Evolutionary conservation across 1,139 yeast species (phyloP).

Genomic region (Pichia sp.): DNA sequence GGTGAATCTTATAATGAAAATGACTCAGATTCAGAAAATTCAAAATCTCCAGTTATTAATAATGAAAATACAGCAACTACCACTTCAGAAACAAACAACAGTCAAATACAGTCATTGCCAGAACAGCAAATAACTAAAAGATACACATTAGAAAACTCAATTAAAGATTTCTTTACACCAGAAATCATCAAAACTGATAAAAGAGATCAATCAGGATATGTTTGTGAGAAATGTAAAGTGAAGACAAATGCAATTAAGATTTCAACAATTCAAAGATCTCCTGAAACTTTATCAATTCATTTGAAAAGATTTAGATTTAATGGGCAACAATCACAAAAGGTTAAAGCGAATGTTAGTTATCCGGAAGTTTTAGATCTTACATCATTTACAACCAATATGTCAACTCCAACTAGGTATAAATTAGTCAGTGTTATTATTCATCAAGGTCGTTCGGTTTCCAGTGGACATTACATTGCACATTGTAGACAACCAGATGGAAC

Average conservation of each 20-base stretch:
- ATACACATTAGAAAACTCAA: constrained; percentile 66
- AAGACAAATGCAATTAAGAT: constrained; percentile 73
- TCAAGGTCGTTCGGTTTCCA: constrained; percentile 85
- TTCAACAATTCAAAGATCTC: constrained; percentile 70
- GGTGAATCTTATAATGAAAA: constrained; percentile 23
- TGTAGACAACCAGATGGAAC: constrained; percentile 86
- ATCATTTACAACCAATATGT: constrained; percentile 45
- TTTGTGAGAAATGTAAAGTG: constrained; percentile 79
- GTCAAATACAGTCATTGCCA: neutral
- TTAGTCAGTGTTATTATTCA: constrained; percentile 85
- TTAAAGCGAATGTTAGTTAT: constrained; percentile 79
- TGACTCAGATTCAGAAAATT: neutral
- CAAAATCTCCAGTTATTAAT: neutral
- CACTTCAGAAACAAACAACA: neutral
- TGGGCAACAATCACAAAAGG: constrained; percentile 69
- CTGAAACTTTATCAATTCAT: constrained; percentile 82
- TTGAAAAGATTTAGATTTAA: constrained; percentile 86
- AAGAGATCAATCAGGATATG: constrained; percentile 61
- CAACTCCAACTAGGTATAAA: constrained; percentile 56
- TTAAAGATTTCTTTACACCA: constrained; percentile 73
- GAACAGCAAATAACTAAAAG: constrained; percentile 18
- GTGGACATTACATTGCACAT: constrained; percentile 91
- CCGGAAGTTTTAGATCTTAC: constrained; percentile 71
- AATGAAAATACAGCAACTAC: constrained; percentile 2
- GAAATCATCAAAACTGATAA: constrained; percentile 66